A percentile compares a stretch with the other conserved stretches of the same genome.
phyloP scores from a whole-genome alignment of 148 eudicot species.

The Chenopodium quinoa region DNA sequence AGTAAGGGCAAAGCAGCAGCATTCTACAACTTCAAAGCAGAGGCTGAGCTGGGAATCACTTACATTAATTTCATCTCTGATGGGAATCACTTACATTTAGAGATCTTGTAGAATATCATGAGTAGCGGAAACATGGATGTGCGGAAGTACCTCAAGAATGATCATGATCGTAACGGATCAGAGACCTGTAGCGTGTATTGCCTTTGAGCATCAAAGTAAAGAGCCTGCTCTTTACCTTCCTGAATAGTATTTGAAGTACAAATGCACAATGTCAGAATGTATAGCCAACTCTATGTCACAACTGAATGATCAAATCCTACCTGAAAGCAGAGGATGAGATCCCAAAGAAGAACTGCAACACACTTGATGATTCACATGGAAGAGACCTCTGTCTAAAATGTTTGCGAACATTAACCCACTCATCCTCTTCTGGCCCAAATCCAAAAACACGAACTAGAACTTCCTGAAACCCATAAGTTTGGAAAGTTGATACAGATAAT shows the following conservation, averaged over 20 bases:
- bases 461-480: constrained; percentile 53
- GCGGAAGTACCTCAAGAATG: constrained; percentile 70
- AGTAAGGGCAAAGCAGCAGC: background rate
- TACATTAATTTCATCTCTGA: background rate
- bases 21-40: background rate
- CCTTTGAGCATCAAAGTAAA: constrained; percentile 84
- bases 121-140: background rate
- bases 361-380: constrained; percentile 91
- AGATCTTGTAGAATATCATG: background rate
- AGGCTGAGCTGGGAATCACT: background rate
- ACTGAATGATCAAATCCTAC: constrained; percentile 32
- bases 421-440: constrained; percentile 93
- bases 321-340: constrained; percentile 95
- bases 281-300: background rate
- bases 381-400: constrained; percentile 91
- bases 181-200: constrained; percentile 66
- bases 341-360: constrained; percentile 83
- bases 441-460: constrained; percentile 89
- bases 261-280: constrained; percentile 14
- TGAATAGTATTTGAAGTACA: constrained; percentile 23
- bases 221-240: constrained; percentile 99
- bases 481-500: too few relatives aligned
- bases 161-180: constrained; percentile 97
- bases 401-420: constrained; percentile 84
- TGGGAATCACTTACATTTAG: background rate